These are phyloP conservation scores for Saccharomycopsis crataegensis DNA, from an alignment of 1,139 yeast species.

Conservation along the genomic window DNA sequence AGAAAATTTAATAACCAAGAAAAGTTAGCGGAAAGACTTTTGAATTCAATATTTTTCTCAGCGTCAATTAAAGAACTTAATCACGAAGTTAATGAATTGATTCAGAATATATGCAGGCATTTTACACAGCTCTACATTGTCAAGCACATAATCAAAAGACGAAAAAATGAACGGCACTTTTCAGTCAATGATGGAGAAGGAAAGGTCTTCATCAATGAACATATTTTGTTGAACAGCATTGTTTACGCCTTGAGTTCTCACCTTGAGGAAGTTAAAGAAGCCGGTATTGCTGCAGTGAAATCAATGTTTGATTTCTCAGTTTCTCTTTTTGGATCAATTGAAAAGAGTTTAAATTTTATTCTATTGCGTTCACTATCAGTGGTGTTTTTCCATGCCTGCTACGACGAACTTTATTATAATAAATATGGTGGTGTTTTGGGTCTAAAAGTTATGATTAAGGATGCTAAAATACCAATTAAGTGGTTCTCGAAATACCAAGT, in stretches of 20 bases:
- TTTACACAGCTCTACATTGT: conserved; percentile 72
- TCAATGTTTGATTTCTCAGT: conserved; percentile 56
- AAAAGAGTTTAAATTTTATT: conserved; percentile 68
- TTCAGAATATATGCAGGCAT: conserved; percentile 69
- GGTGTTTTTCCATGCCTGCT: conserved; percentile 58
- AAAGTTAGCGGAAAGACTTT: conserved; percentile 36
- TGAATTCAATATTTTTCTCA: conserved; percentile 69
- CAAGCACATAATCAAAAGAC: conserved; percentile 61
- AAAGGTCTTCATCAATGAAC: conserved; percentile 58
- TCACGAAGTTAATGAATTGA: conserved; percentile 55
- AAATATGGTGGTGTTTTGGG: conserved; percentile 91
- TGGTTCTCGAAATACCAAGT: conserved; percentile 77
- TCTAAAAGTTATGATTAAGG: conserved; percentile 61
- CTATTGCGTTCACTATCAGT: conserved; percentile 6
- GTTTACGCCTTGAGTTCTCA: conserved; percentile 77
- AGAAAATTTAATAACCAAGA: conserved; percentile 51
- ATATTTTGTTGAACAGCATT: conserved; percentile 65
- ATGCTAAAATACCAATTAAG: conserved; percentile 54
- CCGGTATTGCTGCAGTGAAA: conserved; percentile 64
- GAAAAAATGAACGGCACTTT: conserved; percentile 64
- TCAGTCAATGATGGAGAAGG: conserved; percentile 79
- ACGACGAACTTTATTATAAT: conserved; percentile 76
- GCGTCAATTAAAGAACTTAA: conserved; percentile 69
- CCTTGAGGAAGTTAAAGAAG: conserved; percentile 57
- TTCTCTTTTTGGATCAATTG: conserved; percentile 57